Evolutionary conservation across 176 grass and related monocot species (phyloP).

Genomic region (Rhynchospora tenuis): DNA sequence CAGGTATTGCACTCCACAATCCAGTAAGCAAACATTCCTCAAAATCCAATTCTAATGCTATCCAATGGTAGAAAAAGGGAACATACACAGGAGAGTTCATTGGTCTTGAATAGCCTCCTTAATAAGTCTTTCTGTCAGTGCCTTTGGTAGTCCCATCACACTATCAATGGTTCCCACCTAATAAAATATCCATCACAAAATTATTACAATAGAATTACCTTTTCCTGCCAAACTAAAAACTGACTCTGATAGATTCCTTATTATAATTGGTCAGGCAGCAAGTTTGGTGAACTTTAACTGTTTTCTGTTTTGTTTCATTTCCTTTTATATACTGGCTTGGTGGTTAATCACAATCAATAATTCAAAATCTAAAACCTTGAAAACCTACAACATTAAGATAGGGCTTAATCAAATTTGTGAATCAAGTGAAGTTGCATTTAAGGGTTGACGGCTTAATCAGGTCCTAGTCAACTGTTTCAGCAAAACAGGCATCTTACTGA

Average conservation of each 20-base stretch:
- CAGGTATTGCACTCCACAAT: neutral
- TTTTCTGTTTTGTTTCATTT: neutral
- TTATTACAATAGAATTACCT: neutral
- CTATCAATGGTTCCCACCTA: slow-evolving; percentile 91
- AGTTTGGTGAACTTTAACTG: neutral
- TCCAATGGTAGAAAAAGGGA: neutral
- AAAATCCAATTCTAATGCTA: neutral
- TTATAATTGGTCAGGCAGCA: neutral
- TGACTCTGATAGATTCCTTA: no score
- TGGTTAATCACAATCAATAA: neutral
- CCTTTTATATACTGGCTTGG: neutral
- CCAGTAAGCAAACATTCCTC: neutral
- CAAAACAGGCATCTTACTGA: neutral
- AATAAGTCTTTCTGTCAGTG: slow-evolving; percentile 80
- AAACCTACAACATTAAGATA: neutral
- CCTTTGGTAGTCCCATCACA: slow-evolving; percentile 86
- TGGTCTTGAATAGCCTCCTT: slow-evolving; percentile 48
- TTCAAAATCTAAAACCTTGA: neutral
- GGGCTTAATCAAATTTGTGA: neutral
- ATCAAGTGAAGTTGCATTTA: neutral
- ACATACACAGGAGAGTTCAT: slow-evolving; percentile 7
- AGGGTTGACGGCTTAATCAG: neutral
- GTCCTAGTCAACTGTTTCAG: neutral
- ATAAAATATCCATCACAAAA: neutral
- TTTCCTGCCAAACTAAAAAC: neutral